phyloP scores from a whole-genome alignment of 495 filamentous ascomycete genomes.

The Elaphomyces granulatus region DNA sequence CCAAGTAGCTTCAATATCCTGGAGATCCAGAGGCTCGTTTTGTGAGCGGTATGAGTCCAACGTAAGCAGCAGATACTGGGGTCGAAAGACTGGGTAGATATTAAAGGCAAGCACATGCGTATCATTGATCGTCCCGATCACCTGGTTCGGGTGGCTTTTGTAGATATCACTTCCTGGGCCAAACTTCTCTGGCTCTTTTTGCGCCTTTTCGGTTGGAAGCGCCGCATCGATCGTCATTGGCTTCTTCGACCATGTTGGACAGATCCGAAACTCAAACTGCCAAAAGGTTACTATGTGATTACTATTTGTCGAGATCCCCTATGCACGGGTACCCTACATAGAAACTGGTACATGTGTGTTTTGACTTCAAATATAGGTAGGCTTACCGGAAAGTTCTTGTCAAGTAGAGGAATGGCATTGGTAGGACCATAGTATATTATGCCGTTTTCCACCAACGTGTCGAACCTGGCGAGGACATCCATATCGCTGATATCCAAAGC shows the following conservation, averaged over 20 bases:
- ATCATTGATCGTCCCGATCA: background rate
- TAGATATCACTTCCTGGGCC: background rate
- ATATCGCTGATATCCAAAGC: background rate
- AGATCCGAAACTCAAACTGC: background rate
- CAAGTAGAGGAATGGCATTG: background rate
- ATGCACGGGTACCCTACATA: background rate
- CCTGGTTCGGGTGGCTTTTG: background rate
- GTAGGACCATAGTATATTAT: background rate
- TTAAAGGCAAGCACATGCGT: slow-evolving; percentile 26
- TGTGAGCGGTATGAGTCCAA: slow-evolving; percentile 25
- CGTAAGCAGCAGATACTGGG: slow-evolving; percentile 26
- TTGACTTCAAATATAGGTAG: background rate
- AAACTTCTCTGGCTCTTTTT: background rate
- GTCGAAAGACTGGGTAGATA: slow-evolving; percentile 27
- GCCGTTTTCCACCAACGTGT: background rate
- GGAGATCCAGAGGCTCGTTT: slow-evolving; percentile 11
- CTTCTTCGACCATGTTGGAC: background rate
- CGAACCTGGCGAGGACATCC: background rate
- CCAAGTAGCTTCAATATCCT: slow-evolving; percentile 13
- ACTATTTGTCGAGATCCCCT: background rate
- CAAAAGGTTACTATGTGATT: background rate
- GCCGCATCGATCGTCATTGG: background rate
- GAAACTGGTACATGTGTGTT: background rate
- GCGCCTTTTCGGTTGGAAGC: background rate
- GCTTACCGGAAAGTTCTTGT: background rate